Conservation (phyloP, 2,329 filamentous ascomycete genomes). For the Aspergillus brunneoviolaceus region DNA sequence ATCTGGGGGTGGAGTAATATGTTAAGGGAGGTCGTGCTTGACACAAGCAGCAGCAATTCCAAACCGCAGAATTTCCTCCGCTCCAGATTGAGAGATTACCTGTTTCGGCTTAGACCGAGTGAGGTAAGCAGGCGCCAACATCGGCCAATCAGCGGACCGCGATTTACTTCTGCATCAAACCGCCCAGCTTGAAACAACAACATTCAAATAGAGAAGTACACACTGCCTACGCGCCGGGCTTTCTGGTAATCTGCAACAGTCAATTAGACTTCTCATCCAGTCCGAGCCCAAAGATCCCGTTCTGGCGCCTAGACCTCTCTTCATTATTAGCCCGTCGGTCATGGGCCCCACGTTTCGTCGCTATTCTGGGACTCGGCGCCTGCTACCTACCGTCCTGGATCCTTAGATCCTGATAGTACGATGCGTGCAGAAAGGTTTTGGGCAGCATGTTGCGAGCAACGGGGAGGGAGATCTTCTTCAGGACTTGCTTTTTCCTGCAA, state of each 20-base stretch:
- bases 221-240: neutral
- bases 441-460: no score
- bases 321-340: constrained; percentile 20
- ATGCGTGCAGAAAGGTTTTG: constrained; percentile 5
- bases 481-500: neutral
- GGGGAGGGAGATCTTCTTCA: neutral
- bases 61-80: constrained; percentile 39
- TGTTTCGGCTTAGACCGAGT: constrained; percentile 29
- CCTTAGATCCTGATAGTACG: constrained; percentile 22
- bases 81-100: constrained; percentile 15
- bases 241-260: neutral
- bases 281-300: neutral
- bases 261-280: neutral
- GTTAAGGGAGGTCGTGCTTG: constrained; percentile 12
- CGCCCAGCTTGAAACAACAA: neutral
- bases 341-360: constrained; percentile 24
- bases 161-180: constrained; percentile 20
- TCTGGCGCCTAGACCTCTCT: constrained; percentile 12
- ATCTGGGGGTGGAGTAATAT: constrained; percentile 21
- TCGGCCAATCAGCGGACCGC: constrained; percentile 24
- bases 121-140: constrained; percentile 23
- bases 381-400: constrained; percentile 21
- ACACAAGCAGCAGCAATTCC: constrained; percentile 17
- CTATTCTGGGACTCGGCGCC: constrained; percentile 34
- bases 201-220: neutral